These are phyloP conservation scores for Camelina laxa DNA, from an alignment of 345 rosid species.

Conservation along the genomic window DNA sequence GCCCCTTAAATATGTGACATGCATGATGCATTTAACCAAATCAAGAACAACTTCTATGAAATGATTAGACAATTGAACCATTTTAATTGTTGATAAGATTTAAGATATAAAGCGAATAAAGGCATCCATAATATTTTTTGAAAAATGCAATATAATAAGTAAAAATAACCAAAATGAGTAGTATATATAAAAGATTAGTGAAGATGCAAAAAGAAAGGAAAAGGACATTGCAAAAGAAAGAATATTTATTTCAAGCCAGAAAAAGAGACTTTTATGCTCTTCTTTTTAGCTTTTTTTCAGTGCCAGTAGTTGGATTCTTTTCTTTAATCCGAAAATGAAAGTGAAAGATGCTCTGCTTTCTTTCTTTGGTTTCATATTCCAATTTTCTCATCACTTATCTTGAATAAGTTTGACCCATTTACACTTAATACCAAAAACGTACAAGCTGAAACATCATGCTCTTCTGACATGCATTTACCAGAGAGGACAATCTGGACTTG, in stretches of 20 bases:
- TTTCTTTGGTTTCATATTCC: constrained; percentile 22
- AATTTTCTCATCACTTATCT: constrained; percentile 20
- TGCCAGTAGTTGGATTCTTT: constrained; percentile 39
- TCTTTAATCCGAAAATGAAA: constrained; percentile 37
- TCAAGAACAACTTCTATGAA: background rate
- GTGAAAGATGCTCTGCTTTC: constrained; percentile 39
- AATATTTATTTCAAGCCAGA: background rate
- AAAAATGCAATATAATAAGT: background rate
- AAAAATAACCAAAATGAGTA: background rate
- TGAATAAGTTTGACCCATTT: constrained; percentile 9
- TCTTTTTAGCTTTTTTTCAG: constrained; percentile 13
- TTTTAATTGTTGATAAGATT: background rate
- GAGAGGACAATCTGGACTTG: background rate
- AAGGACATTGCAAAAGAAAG: constrained; percentile 31
- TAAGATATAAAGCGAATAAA: background rate
- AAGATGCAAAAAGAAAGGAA: constrained; percentile 25
- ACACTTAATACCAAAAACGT: constrained; percentile 1
- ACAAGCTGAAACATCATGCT: constrained; percentile 1
- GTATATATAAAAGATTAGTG: background rate
- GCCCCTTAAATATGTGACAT: background rate
- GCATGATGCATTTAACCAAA: background rate
- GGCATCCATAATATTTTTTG: background rate
- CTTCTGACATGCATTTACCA: constrained; percentile 14
- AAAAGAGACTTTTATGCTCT: constrained; percentile 40
- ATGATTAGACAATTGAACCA: background rate